Evolutionary conservation across 208 protist genomes (phyloP).

Genomic region (Acanthamoeba healyi): DNA sequence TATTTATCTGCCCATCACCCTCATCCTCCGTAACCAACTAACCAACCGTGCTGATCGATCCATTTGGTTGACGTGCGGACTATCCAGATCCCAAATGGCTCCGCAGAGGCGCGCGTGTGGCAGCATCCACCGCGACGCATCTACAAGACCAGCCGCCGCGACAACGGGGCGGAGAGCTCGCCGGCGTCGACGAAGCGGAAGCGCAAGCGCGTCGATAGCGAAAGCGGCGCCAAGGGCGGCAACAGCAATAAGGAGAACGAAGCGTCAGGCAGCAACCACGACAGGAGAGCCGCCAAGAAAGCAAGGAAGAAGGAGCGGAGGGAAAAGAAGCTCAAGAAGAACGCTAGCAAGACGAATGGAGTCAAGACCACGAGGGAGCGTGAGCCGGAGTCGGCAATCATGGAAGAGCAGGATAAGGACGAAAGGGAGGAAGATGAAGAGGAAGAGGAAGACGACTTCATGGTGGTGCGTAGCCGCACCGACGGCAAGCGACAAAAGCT

Average conservation of each 20-base stretch:
- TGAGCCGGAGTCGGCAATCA: background rate
- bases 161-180: background rate
- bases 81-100: background rate
- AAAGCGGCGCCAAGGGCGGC: background rate
- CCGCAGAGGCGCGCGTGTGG: background rate
- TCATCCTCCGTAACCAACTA: too few species aligned
- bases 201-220: background rate
- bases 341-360: background rate
- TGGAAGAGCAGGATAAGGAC: background rate
- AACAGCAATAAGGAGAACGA: background rate
- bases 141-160: background rate
- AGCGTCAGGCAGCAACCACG: background rate
- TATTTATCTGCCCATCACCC: too few species aligned
- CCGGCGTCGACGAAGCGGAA: slow-evolving; percentile 23
- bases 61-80: too few species aligned
- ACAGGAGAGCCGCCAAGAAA: background rate
- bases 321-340: background rate
- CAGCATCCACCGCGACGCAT: background rate
- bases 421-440: background rate
- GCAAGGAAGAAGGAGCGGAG: too few species aligned
- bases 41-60: too few species aligned
- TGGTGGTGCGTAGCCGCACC: background rate
- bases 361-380: background rate
- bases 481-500: background rate
- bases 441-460: background rate